Base-by-base conservation (phyloP, 345 rosid genomes). In the Trapa incisa region DNA sequence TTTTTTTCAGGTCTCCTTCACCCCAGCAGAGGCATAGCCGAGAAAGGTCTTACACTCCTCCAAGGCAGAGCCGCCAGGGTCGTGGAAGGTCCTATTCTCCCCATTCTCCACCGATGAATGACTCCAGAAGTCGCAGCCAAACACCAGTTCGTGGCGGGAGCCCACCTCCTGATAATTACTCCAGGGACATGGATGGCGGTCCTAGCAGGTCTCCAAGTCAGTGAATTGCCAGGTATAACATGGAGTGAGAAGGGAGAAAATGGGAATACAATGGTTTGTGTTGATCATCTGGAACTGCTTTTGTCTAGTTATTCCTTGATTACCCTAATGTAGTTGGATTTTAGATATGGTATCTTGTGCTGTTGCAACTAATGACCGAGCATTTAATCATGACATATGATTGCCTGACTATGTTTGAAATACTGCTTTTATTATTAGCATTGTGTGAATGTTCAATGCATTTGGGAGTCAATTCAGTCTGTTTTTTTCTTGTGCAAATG, bases 101-200 rank as follows among this genome's bases (percentile, higher is more conserved):
- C 14, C 84, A 82, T 42, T 87, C 97, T 37, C 95, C 95, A 64
- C 80, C 86, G n/a, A 74, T 53, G 65, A 76, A 82, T 61, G 87
- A 87, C 1, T 75, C 91, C 41, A 81, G 93, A 79, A 83, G 88
- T 80, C 86, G 74, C 63, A 88, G 94, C 73, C 84, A 61, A 74
- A 80, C 84, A 75, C 87, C 84, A 22, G 84, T 45, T 29, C 75
- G 84, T 36, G 84, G 71, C 53, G 50, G 67, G 32, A 82, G 83
- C 65, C 87, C 78, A 4, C 73, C 61, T 43, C 75, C 8, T 38
- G 83, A 69, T 47, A 77, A 65, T 11, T 71, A 81, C 70, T 57
- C 79, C 3, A 76, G 75, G 71, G 84, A 66, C 64, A 36, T 22
- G 15, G 76, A 76, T 53, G 87, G 86, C 6, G 42, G 42, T 22